Evolutionary conservation across 2,329 filamentous ascomycete species (phyloP).

Genomic region (Epichloe scottii): DNA sequence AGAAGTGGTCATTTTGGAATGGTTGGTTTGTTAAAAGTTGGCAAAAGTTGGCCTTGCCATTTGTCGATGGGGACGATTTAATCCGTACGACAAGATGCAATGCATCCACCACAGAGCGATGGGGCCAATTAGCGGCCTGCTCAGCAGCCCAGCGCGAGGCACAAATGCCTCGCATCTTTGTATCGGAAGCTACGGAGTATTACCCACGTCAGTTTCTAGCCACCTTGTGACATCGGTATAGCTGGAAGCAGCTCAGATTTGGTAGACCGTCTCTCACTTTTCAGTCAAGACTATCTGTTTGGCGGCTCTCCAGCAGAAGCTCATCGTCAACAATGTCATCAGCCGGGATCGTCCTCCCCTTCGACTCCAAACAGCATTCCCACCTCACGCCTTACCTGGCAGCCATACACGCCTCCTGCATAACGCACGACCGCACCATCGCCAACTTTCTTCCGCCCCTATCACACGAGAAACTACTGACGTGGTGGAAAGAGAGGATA

Average conservation of each 20-base stretch:
- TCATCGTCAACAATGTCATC: constrained; percentile 15
- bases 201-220: too few relatives aligned
- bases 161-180: too few relatives aligned
- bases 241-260: too few relatives aligned
- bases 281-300: too few relatives aligned
- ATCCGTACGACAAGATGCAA: neutral
- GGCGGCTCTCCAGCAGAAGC: neutral
- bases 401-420: constrained; percentile 45
- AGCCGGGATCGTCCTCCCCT: constrained; percentile 27
- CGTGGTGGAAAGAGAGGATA: constrained; percentile 43
- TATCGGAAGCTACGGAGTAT: too few relatives aligned
- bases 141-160: neutral
- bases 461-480: constrained; percentile 39
- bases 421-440: constrained; percentile 42
- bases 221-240: too few relatives aligned
- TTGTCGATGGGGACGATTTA: neutral
- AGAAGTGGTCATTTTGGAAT: neutral
- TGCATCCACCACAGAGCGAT: neutral
- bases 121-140: neutral
- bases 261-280: too few relatives aligned
- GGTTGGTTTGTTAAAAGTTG: neutral
- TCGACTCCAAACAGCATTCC: constrained; percentile 31
- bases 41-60: too few relatives aligned
- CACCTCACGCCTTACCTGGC: constrained; percentile 45
- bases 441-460: constrained; percentile 49